phyloP scores from a whole-genome alignment of 2,329 filamentous ascomycete genomes.

The Pseudogymnoascus sp. region DNA sequence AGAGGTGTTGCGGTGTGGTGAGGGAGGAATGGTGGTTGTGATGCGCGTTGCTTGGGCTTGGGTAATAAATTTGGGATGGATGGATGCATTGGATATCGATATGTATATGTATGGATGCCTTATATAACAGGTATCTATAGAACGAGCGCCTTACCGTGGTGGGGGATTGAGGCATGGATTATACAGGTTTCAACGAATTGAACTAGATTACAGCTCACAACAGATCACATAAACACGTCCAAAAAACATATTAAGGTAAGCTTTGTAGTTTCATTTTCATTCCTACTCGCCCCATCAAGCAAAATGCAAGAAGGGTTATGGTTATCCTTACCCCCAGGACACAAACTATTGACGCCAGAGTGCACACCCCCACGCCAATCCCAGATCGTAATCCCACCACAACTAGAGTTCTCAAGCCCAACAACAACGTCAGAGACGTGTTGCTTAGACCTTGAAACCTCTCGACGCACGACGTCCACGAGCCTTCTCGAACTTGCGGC shows the following conservation, averaged over 20 bases:
- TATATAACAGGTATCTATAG: neutral
- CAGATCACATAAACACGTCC: neutral
- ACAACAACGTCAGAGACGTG: neutral
- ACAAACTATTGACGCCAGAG: constrained; percentile 3
- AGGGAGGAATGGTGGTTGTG: neutral
- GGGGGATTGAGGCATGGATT: neutral
- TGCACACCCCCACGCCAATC: neutral
- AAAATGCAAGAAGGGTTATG: neutral
- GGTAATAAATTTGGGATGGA: neutral
- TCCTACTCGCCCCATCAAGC: neutral
- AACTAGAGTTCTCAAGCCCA: neutral
- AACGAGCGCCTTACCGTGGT: neutral
- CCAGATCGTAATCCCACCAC: neutral
- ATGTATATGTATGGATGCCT: neutral
- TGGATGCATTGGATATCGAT: neutral
- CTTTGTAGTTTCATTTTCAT: neutral
- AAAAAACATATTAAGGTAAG: neutral
- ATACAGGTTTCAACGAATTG: neutral
- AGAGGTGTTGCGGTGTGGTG: neutral
- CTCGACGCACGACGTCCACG: constrained; percentile 97
- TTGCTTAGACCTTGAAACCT: constrained; percentile 97
- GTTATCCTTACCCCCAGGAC: neutral
- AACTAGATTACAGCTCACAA: neutral
- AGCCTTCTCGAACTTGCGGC: constrained; percentile 98
- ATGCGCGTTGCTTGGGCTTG: neutral